phyloP scores from a whole-genome alignment of 1,139 yeast genomes.

The Geotrichum citri-aurantii region DNA sequence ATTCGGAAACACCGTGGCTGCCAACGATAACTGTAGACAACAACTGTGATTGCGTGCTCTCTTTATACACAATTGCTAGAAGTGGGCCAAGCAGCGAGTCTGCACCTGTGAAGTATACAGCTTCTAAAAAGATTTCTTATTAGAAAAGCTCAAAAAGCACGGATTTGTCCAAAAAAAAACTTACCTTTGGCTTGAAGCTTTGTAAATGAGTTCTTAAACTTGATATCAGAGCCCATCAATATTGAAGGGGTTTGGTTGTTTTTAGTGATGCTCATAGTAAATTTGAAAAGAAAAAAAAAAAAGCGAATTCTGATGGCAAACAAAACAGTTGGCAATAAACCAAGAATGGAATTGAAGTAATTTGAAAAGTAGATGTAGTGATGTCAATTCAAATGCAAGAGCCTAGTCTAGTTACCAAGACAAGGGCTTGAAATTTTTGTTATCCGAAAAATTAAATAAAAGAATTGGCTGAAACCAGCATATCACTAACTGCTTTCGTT shows the following conservation, averaged over 20 bases:
- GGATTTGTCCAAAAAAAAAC: too few species aligned
- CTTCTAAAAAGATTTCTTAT: conserved; percentile 23
- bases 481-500: neutral
- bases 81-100: conserved; percentile 36
- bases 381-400: neutral
- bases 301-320: neutral
- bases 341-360: neutral
- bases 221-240: conserved; percentile 10
- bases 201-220: conserved; percentile 6
- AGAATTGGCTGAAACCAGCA: neutral
- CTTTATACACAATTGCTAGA: conserved; percentile 32
- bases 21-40: conserved; percentile 61
- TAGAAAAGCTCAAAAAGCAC: neutral
- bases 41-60: conserved; percentile 17
- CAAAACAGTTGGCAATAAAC: too few species aligned
- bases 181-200: conserved; percentile 13
- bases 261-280: neutral
- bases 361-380: neutral
- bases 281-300: neutral
- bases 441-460: neutral
- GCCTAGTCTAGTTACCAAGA: neutral
- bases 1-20: conserved; percentile 61
- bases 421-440: neutral
- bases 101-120: conserved; percentile 37
- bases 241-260: neutral